Base-by-base conservation (phyloP, 257 asterid species). In the Jasminum sambac region DNA sequence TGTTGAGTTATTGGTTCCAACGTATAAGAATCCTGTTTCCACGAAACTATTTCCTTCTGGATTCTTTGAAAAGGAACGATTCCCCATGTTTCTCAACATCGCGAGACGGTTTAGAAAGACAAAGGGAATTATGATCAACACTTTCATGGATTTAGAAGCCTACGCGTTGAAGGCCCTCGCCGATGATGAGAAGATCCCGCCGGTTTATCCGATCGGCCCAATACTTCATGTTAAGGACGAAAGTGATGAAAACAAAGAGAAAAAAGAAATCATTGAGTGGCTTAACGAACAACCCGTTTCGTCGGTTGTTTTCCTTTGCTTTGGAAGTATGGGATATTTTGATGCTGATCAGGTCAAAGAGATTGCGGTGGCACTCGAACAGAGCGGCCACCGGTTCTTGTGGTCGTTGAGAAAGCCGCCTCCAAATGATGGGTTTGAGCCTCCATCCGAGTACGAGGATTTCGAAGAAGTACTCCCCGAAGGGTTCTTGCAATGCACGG, bases 191-290 rank as follows among this genome's bases (percentile, higher is more conserved):
- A 66, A 42, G 2, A 16, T 10, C 21, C 90, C 88, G 0, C 78
- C 60, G 8, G 42, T 88, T 8, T 88, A 86, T 48, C 81, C 91
- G 0, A 74, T 88, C 0, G 95, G 95, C 3, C 95, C 95, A 0
- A 57, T 85, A 6, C 11, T 40, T 40, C 44, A 40, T 36, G 9
- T 88, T 63, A 76, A 72, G 67, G 44, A 40, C 52, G 64, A 55
- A 11, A 2, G 8, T 0, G 64, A 63, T 3, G 65, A 23, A 3
- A 25, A 25, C 11, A 24, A 64, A 52, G 46, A 50, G 2, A 23
- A 14, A 0, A 83, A 71, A 0, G 82, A 71, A 0, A 64, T 80
- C 48, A 59, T 30, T 74, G 71, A 75, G 41, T 87, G 92, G 92
- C 82, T 87, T 4, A 89, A 82, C 41, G 44, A 71, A 0, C 92